Base-by-base conservation (phyloP, 305 asterid genomes). In the Solanum hybrid region DNA sequence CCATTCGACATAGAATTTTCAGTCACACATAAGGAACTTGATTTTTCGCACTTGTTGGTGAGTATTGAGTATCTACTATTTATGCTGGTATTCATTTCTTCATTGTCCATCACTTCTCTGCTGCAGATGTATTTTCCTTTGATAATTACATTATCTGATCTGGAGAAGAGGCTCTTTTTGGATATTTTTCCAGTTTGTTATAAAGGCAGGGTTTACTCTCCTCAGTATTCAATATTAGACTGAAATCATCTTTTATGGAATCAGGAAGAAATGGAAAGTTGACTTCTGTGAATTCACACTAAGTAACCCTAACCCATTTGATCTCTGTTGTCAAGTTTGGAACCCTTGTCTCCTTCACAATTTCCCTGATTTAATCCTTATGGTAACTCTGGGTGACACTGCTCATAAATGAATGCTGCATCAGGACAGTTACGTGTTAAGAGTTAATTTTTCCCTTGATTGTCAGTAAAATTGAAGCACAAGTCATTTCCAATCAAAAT, bases 31-130 rank as follows among this genome's bases (percentile, higher is more conserved):
- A 98, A 96, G 95, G 99, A 98, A 96, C 98, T 98, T 90, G 99
- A 98, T 93, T 98, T 98, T 96, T 98, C 99, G 35, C 99, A 98
- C 95, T 92, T 98, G 92, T 94, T 98, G 99, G 99, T 98, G 85
- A 93, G 92, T 92, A 88, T 82, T 45, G 87, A 42, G 73, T 42
- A 45, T 45, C 38, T 45, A 17, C 87, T 29, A 29, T 29, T 82
- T 82, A 2, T 3, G 10, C 64, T 45, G 38, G 87, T 82, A 82
- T 82, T 82, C 27, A 45, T 14, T 38, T 36, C 64, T 78, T 78
- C 85, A 35, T 32, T 40, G 69, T 85, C 26, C 64, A 24, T 3
- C 31, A n/a, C 17, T 86, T 78, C 76, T 72, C 37, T 69, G 72
- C 73, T 45, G 72, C 40, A 82, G 35, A 82, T 82, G 36, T 42